Evolutionary conservation across 202 grass and related monocot genomes (phyloP).

Genomic region (Setaria italica): DNA sequence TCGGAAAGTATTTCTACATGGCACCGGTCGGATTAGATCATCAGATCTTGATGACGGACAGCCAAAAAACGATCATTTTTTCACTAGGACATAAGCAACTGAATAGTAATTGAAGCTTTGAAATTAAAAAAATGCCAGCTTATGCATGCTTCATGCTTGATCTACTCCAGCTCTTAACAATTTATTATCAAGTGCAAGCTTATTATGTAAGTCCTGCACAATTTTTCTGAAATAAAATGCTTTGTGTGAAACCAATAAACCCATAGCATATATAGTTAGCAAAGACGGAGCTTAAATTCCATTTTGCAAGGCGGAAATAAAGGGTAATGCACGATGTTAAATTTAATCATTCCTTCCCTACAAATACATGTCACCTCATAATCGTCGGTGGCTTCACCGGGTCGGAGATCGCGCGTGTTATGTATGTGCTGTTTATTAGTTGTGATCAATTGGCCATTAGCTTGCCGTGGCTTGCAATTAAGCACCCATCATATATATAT

Average conservation of each 20-base stretch:
- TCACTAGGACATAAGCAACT: neutral
- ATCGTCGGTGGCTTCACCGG: too few relatives aligned
- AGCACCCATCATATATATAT: too few relatives aligned
- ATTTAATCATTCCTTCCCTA: too few relatives aligned
- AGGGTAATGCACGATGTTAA: neutral
- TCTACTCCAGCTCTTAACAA: neutral
- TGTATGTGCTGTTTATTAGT: too few relatives aligned
- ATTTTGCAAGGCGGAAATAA: neutral
- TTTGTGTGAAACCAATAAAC: too few relatives aligned
- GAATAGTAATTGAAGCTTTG: neutral
- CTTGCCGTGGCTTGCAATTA: too few relatives aligned
- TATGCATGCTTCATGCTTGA: neutral
- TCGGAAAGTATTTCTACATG: too few relatives aligned
- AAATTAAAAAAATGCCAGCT: neutral
- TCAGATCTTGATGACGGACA: neutral
- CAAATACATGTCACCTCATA: too few relatives aligned
- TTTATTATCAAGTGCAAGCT: neutral
- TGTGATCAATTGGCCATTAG: too few relatives aligned
- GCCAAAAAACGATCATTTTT: neutral
- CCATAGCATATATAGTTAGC: neutral
- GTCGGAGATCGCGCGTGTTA: neutral
- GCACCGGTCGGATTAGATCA: neutral
- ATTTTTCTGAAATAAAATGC: too few relatives aligned
- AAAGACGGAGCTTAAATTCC: neutral
- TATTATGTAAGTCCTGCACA: neutral